Evolutionary conservation across 257 asterid species (phyloP).

Genomic region (Petrea volubilis): DNA sequence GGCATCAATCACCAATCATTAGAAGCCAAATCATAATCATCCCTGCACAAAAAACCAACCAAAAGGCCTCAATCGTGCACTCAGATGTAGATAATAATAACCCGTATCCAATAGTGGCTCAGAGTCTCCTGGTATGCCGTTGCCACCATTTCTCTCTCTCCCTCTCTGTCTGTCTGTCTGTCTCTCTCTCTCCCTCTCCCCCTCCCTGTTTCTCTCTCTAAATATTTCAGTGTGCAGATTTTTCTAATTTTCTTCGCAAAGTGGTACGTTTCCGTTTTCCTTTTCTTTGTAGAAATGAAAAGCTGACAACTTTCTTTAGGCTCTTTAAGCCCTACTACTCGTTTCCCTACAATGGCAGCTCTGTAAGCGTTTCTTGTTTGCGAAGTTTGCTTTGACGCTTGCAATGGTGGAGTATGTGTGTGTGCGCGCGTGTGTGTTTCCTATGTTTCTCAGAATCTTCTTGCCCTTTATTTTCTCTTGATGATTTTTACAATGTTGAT

Average conservation of each 20-base stretch:
- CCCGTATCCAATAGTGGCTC: constrained; percentile 8
- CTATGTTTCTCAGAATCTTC: background rate
- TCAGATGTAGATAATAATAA: background rate
- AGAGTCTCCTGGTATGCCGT: constrained; percentile 6
- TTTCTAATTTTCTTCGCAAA: background rate
- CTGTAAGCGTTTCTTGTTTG: too few relatives aligned
- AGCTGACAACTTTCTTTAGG: too few relatives aligned
- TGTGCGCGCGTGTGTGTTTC: background rate
- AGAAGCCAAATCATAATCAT: background rate
- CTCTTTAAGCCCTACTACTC: background rate
- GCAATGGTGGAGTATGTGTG: too few relatives aligned
- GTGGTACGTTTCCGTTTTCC: background rate
- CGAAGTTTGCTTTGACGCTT: too few relatives aligned
- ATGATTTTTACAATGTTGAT: background rate
- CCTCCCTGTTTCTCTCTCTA: background rate
- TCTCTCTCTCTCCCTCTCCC: too few relatives aligned
- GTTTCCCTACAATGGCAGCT: background rate
- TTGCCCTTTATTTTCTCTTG: background rate
- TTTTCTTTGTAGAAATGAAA: background rate
- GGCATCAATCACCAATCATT: constrained; percentile 2
- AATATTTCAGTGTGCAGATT: background rate
- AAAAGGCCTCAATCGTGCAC: background rate
- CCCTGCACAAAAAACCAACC: background rate
- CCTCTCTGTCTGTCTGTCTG: too few relatives aligned
- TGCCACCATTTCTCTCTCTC: constrained; percentile 5